Conservation (phyloP, 2,329 filamentous ascomycete species). For the Alternaria hordeiaustralica region DNA sequence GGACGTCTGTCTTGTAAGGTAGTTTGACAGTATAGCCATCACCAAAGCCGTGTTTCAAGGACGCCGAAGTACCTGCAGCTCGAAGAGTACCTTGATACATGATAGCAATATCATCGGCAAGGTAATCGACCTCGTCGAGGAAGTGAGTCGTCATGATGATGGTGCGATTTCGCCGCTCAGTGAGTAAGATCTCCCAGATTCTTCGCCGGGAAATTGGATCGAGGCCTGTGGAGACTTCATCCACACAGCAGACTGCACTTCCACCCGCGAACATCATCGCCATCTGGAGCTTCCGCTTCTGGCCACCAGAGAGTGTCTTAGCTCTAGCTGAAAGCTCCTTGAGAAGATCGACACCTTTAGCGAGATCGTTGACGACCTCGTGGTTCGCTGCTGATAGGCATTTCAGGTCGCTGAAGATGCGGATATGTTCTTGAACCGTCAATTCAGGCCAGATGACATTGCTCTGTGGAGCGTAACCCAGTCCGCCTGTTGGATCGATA, state of each 20-base stretch:
- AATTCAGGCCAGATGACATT: slow-evolving; percentile 93
- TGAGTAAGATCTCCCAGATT: slow-evolving; percentile 91
- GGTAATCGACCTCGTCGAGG: slow-evolving; percentile 87
- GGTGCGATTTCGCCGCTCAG: slow-evolving; percentile 80
- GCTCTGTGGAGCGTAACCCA: slow-evolving; percentile 92
- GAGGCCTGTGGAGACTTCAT: slow-evolving; percentile 90
- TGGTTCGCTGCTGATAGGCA: slow-evolving; percentile 55
- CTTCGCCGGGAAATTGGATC: slow-evolving; percentile 86
- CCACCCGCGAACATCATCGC: slow-evolving; percentile 96
- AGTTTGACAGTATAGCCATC: slow-evolving; percentile 76
- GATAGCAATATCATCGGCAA: slow-evolving; percentile 88
- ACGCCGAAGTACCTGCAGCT: slow-evolving; percentile 82
- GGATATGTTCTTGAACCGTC: slow-evolving; percentile 83
- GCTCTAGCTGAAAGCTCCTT: slow-evolving; percentile 75
- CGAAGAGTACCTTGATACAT: slow-evolving; percentile 83
- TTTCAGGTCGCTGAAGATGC: slow-evolving; percentile 84
- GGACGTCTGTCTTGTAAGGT: slow-evolving; percentile 37
- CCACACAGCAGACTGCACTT: slow-evolving; percentile 85
- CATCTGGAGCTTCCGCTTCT: slow-evolving; percentile 90
- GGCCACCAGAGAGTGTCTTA: slow-evolving; percentile 83
- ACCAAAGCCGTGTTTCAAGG: slow-evolving; percentile 81
- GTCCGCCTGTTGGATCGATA: slow-evolving; percentile 77
- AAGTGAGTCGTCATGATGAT: slow-evolving; percentile 93
- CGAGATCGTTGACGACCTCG: slow-evolving; percentile 67
- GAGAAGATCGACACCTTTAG: slow-evolving; percentile 74